Conservation (phyloP, 768 basidiomycete genomes). For the Phylloporus arenicola region DNA sequence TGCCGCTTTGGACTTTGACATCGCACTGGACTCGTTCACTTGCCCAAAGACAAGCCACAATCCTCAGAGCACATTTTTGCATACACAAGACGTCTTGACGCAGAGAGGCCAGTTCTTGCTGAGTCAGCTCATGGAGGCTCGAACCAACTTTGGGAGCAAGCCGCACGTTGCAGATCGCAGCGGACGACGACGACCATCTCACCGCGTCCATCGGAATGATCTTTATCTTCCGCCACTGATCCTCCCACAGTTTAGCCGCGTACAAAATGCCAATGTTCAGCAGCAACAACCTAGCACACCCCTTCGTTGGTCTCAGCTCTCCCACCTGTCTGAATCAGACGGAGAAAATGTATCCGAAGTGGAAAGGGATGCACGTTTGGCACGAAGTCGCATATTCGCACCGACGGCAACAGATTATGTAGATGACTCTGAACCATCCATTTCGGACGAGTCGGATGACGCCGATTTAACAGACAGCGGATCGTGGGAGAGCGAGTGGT, state of each 20-base stretch:
- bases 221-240: slow-evolving; percentile 44
- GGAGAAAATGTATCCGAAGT: slow-evolving; percentile 56
- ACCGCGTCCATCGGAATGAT: slow-evolving; percentile 38
- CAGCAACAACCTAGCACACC: slow-evolving; percentile 5
- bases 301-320: slow-evolving; percentile 20
- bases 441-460: slow-evolving; percentile 74
- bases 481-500: slow-evolving; percentile 34
- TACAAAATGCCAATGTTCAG: slow-evolving; percentile 1
- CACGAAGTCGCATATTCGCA: slow-evolving; percentile 55
- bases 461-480: slow-evolving; percentile 56
- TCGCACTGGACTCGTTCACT: slow-evolving; percentile 63
- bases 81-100: slow-evolving; percentile 65
- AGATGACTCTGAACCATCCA: slow-evolving; percentile 44
- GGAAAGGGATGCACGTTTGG: slow-evolving; percentile 66
- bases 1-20: slow-evolving; percentile 46
- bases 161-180: neutral
- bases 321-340: slow-evolving; percentile 56
- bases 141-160: neutral
- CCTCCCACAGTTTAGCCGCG: slow-evolving; percentile 25
- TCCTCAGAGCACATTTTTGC: slow-evolving; percentile 64
- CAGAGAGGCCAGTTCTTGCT: slow-evolving; percentile 57
- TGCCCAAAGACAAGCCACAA: slow-evolving; percentile 47
- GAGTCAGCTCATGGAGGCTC: slow-evolving; percentile 22
- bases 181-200: slow-evolving; percentile 6
- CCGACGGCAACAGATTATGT: slow-evolving; percentile 14